Conservation (phyloP, 129 eudicot genomes). For the Saposhnikovia divaricata region DNA sequence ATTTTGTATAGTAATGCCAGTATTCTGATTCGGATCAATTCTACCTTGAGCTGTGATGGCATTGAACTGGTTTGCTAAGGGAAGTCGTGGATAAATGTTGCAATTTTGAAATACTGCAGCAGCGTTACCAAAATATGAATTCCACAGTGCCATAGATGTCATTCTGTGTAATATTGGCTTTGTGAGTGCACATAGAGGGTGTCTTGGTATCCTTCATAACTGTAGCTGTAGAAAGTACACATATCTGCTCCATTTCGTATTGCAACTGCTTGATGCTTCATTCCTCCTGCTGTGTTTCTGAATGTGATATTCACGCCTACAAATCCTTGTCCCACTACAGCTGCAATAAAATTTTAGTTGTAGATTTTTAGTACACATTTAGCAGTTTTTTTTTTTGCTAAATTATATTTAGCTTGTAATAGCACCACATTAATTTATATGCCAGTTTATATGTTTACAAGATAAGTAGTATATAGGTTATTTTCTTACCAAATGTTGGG, state of each 20-base stretch:
- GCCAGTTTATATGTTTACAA: no score
- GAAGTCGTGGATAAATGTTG: conserved; percentile 39
- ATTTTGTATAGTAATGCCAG: conserved; percentile 42
- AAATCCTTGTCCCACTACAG: conserved; percentile 39
- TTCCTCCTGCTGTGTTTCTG: conserved; percentile 59
- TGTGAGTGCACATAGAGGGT: conserved; percentile 51
- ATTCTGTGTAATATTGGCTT: conserved; percentile 49
- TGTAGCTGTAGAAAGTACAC: conserved; percentile 51
- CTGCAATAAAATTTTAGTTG: conserved; percentile 22
- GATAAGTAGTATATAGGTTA: background rate
- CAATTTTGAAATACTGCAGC: conserved; percentile 47
- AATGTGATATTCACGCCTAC: conserved; percentile 51
- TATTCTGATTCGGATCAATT: conserved; percentile 45
- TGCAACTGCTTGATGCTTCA: conserved; percentile 57
- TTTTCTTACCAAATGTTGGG: conserved; percentile 51
- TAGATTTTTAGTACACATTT: no score
- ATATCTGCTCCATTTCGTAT: conserved; percentile 54
- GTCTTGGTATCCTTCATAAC: conserved; percentile 66
- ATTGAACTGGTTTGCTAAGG: conserved; percentile 43
- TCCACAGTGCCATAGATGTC: conserved; percentile 56
- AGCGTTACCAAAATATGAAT: conserved; percentile 57
- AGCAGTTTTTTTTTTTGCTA: no score
- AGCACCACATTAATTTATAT: no score
- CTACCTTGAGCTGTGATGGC: conserved; percentile 65
- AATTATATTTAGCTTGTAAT: no score